Base-by-base conservation (phyloP, 768 basidiomycete species). In the Pulveroboletus sp. region DNA sequence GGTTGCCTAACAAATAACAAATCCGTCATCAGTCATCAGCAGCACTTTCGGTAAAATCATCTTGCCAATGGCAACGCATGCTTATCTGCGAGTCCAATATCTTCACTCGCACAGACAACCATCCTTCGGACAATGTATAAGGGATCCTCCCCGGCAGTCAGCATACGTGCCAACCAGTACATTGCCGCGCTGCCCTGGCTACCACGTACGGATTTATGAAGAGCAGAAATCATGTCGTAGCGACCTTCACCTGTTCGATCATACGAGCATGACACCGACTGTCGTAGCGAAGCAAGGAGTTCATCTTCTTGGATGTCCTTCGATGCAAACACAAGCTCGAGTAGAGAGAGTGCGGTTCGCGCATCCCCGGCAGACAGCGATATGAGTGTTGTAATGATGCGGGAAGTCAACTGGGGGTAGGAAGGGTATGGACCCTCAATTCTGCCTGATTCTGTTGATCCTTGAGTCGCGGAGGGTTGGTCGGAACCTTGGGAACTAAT, bases 101-200 rank as follows among this genome's bases (percentile, higher is more conserved):
- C 91, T 65, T 93, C 91, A 55, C 86, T 88, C 3, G 91, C 89
- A 57, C 86, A 82, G 7, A 90, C 86, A 5, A 86, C 73, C 73
- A 89, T 78, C 47, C 88, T 74, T 32, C 88, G 73, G 6, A 82
- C 84, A 50, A 91, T 77, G 57, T 79, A 93, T 41, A 89, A 57
- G 4, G 90, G 86, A 66, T 93, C 89, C 64, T 91, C 89, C 17
- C 89, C 89, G 26, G 79, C 84, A 32, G 73, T 77, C 31, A 91
- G 72, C 89, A 91, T 91, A 43, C 87, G 78, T 9, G 89, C 89
- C 18, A 93, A 74, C 89, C 90, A 93, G 64, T 93, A 93, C 73
- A 92, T 70, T 6, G 90, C 90, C 0, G 89, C 91, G 58, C 76
- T 76, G 6, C 81, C 81, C 54, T 91, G 81, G 48, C 82, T 80